Evolutionary conservation across 2,329 filamentous ascomycete species (phyloP).

Genomic region (Ustulina deusta): DNA sequence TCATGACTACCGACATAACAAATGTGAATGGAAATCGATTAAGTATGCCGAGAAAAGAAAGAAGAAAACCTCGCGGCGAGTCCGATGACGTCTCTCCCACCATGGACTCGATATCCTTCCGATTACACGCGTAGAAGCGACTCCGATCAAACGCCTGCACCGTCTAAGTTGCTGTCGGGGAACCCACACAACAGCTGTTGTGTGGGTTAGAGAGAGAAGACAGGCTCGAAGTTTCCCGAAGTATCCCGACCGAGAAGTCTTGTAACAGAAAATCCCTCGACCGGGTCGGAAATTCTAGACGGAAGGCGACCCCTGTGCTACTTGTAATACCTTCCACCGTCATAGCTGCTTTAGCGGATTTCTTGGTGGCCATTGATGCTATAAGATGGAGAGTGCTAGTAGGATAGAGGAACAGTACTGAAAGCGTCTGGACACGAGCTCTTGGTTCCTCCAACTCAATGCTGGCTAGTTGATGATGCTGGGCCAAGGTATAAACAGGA

Average conservation of each 20-base stretch:
- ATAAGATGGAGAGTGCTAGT: background rate
- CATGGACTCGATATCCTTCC: slow-evolving; percentile 55
- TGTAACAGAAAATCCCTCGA: background rate
- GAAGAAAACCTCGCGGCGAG: slow-evolving; percentile 28
- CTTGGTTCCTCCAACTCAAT: background rate
- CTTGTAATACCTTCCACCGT: slow-evolving; percentile 13
- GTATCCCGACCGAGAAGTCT: slow-evolving; percentile 1
- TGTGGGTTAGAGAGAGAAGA: slow-evolving; percentile 66
- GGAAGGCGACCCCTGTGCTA: slow-evolving; percentile 21
- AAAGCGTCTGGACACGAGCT: background rate
- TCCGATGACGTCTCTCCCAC: slow-evolving; percentile 72
- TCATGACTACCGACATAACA: slow-evolving; percentile 30
- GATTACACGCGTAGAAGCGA: slow-evolving; percentile 31
- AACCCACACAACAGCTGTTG: slow-evolving; percentile 46
- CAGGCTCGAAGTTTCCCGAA: slow-evolving; percentile 58
- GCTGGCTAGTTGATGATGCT: slow-evolving; percentile 8
- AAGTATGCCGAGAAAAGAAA: slow-evolving; percentile 19
- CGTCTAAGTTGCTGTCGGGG: slow-evolving; percentile 61
- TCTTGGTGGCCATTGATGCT: background rate
- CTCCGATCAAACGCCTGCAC: slow-evolving; percentile 33
- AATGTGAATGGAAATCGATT: slow-evolving; percentile 3
- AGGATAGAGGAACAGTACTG: background rate
- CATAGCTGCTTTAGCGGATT: background rate
- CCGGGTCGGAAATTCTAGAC: slow-evolving; percentile 18
- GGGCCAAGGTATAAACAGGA: slow-evolving; percentile 15